A percentile compares a stretch with the other conserved stretches of the same genome.
Conservation (phyloP, 1,284 basidiomycete species). For the Cutaneotrichosporon sp. region DNA sequence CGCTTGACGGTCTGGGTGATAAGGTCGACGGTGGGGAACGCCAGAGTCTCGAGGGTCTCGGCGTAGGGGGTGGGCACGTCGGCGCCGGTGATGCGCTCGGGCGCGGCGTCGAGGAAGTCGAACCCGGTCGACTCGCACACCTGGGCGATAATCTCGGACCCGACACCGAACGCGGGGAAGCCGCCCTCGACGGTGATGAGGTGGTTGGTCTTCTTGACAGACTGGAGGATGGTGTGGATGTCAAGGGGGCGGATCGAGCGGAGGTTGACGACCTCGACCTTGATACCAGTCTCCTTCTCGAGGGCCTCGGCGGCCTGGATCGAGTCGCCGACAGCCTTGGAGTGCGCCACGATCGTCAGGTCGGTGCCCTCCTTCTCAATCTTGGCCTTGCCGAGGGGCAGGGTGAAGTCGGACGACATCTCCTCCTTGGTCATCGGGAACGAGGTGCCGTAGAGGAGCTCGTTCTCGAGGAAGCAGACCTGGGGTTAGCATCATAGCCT, state of each 20-base stretch:
- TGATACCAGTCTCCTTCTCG: conserved; percentile 90
- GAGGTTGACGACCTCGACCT: conserved; percentile 98
- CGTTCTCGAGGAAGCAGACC: conserved; percentile 97
- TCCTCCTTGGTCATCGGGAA: conserved; percentile 96
- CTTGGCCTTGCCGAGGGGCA: conserved; percentile 98
- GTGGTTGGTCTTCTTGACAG: conserved; percentile 98
- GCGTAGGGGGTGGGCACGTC: conserved; percentile 95
- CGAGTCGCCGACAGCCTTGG: conserved; percentile 90
- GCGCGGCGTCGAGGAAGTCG: conserved; percentile 95
- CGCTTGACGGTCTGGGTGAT: conserved; percentile 91
- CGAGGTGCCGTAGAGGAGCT: conserved; percentile 95
- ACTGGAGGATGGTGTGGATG: conserved; percentile 92
- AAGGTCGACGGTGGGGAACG: conserved; percentile 86
- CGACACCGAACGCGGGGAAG: conserved; percentile 98
- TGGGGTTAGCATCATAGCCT: conserved; percentile 14
- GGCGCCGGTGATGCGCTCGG: conserved; percentile 96
- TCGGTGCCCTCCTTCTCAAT: conserved; percentile 91
- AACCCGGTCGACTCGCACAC: conserved; percentile 95
- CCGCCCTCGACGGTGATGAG: conserved; percentile 96
- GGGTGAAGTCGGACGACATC: conserved; percentile 88
- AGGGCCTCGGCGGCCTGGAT: conserved; percentile 90
- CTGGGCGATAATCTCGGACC: conserved; percentile 96
- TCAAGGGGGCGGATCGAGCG: conserved; percentile 83
- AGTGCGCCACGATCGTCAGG: conserved; percentile 95
- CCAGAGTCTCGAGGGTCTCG: conserved; percentile 77